A percentile compares a stretch with the other conserved stretches of the same genome.
Conservation (phyloP, 2,329 filamentous ascomycete species). For the Myriosclerotinia scirpicola region DNA sequence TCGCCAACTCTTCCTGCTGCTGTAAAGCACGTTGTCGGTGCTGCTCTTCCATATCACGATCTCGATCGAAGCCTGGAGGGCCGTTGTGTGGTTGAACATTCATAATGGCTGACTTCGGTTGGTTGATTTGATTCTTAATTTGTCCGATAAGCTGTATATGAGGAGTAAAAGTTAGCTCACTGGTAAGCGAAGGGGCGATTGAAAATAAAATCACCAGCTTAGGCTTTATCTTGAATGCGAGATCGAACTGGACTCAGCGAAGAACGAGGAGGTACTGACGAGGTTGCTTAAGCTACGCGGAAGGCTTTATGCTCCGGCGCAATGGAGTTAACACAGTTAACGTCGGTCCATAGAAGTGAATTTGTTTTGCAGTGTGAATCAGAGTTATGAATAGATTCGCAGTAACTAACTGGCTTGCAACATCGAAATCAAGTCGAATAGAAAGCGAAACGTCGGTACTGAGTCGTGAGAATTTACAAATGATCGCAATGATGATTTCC, state of each 20-base stretch:
- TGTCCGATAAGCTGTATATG: not conserved
- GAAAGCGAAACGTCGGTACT: conserved; percentile 1
- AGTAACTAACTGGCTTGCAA: not conserved
- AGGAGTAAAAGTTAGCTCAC: not conserved
- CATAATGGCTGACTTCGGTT: conserved; percentile 28
- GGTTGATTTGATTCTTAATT: conserved; percentile 4
- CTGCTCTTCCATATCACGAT: conserved; percentile 51
- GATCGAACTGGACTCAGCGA: not conserved
- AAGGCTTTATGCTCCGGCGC: conserved; percentile 25
- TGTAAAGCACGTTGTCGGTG: conserved; percentile 55
- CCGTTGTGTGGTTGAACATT: conserved; percentile 39
- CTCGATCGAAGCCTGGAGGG: conserved; percentile 39
- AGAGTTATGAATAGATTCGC: not conserved
- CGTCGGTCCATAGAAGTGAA: conserved; percentile 24
- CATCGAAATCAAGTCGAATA: not conserved
- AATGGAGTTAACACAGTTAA: conserved; percentile 22
- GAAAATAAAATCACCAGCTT: not conserved
- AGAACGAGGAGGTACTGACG: conserved; percentile 15
- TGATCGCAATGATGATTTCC: conserved; percentile 26
- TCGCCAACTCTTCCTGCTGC: conserved; percentile 55
- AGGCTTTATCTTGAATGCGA: conserved; percentile 1
- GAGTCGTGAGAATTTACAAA: conserved; percentile 23
- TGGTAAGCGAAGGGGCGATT: not conserved
- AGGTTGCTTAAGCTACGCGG: conserved; percentile 23
- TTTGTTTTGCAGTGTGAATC: conserved; percentile 11